A percentile compares a stretch with the other conserved stretches of the same genome.
Evolutionary conservation across 2,329 filamentous ascomycete species (phyloP).

Genomic region (Clonostachys rhizophaga): DNA sequence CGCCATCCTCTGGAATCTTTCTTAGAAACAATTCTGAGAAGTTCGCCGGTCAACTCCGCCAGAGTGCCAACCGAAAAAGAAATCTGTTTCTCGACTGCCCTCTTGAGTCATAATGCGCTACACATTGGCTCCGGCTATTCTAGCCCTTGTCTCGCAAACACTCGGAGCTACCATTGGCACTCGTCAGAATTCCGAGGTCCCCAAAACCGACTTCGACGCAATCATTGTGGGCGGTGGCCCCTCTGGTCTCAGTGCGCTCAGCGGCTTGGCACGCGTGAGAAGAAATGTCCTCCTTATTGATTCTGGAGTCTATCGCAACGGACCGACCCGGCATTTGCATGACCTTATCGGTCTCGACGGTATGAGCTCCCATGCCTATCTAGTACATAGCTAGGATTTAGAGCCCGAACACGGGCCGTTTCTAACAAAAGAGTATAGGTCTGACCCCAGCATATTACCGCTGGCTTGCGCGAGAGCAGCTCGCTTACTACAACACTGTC

Average conservation of each 20-base stretch:
- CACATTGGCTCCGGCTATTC: neutral
- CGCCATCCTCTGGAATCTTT: no score
- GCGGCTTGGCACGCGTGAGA: constrained; percentile 53
- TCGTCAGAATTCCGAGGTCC: neutral
- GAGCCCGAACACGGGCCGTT: neutral
- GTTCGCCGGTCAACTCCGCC: no score
- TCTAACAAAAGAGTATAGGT: constrained; percentile 28
- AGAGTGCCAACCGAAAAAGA: no score
- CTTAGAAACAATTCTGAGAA: no score
- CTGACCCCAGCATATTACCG: constrained; percentile 50
- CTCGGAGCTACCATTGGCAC: neutral
- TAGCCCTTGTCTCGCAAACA: neutral
- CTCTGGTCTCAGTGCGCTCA: constrained; percentile 46
- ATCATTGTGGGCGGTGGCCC: constrained; percentile 55
- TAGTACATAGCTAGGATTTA: neutral
- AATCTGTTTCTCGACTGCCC: neutral
- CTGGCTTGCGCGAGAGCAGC: constrained; percentile 44
- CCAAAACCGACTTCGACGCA: constrained; percentile 38
- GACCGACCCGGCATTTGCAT: constrained; percentile 51
- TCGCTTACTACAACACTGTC: constrained; percentile 44
- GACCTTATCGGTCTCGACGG: constrained; percentile 58
- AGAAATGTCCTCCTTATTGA: constrained; percentile 52
- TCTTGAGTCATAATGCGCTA: neutral
- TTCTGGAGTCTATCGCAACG: constrained; percentile 54
- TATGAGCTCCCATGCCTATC: constrained; percentile 14